These are phyloP conservation scores for Naganishia vaughanmartiniae DNA, from an alignment of 768 basidiomycete genomes.

Conservation along the genomic window DNA sequence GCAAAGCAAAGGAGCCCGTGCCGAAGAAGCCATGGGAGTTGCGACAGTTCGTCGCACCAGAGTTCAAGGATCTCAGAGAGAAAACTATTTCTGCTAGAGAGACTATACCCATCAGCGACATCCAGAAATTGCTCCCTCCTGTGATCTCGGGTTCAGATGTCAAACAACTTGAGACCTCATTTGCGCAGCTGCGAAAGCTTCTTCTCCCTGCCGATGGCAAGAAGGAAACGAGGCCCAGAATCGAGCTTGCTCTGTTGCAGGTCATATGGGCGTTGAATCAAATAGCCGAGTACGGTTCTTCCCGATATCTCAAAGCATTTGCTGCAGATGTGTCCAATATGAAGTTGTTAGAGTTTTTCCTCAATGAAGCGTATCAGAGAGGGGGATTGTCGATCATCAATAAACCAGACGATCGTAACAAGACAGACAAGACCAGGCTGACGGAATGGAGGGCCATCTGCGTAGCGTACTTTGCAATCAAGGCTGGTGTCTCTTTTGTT, in stretches of 20 bases:
- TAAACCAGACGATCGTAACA: background rate
- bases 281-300: conserved; percentile 1
- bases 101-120: conserved; percentile 4
- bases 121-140: background rate
- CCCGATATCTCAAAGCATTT: background rate
- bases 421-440: background rate
- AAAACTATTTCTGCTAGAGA: background rate
- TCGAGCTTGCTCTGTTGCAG: conserved; percentile 9
- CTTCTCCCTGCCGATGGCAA: background rate
- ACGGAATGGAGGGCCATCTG: background rate
- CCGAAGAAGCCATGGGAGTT: conserved; percentile 5
- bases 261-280: background rate
- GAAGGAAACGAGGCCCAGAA: background rate
- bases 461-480: conserved; percentile 12
- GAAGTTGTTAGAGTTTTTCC: conserved; percentile 3
- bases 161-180: background rate
- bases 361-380: background rate
- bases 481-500: background rate
- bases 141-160: background rate
- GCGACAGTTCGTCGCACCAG: background rate
- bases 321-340: background rate
- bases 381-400: background rate
- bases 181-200: background rate
- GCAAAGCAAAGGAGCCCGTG: background rate
- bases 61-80: background rate